Evolutionary conservation across 1,284 basidiomycete genomes (phyloP), one percentile per base, ranked within the genome.

Genomic region (Polyporus tsugae): DNA sequence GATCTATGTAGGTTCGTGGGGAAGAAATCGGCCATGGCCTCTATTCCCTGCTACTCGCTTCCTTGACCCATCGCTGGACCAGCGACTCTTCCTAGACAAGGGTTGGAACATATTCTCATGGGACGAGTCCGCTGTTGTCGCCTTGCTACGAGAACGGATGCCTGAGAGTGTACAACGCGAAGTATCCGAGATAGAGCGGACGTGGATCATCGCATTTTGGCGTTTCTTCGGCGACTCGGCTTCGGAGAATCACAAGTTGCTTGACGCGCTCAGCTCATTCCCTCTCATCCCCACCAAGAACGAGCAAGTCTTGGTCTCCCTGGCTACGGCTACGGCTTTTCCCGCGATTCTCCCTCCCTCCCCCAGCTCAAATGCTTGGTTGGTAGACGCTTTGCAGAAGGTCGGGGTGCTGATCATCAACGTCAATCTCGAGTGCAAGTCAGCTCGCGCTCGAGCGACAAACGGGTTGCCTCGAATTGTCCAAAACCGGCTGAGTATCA

Each of bases 31-130:
- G n/a, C 72, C 72, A 4, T 72, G 70, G 70, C 46, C 71, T 65
- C 39, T 80, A 72, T 72, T 75, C 67, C 19, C 63, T 55, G 6
- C 73, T 39, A 22, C 70, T 22, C 71, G 71, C 25, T 79, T 84
- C 35, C 73, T 83, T 9, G 71, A 79, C 65, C 74, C 73, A 0
- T 38, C 70, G 19, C n/a, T 73, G 17, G 46, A 64, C 11, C 29
- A 60, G 46, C 15, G 58, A 19, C 19, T 42, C 4, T 29, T 67
- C 13, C 33, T 62, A 2, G 35, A 59, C 9, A 38, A 60, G 13
- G 58, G 63, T 17, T 22, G 60, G n/a, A 69, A 71, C 36, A 44
- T 69, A 0, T 41, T 15, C n/a, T 1, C 44, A 15, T 53, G 60
- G 53, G 36, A 61, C 5, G 42, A 63, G n/a, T 13, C 33, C 4